Evolutionary conservation across 169 alveolate species (phyloP), one percentile per base, ranked within the genome.

Genomic region (Cryptosporidium xiaoi): DNA sequence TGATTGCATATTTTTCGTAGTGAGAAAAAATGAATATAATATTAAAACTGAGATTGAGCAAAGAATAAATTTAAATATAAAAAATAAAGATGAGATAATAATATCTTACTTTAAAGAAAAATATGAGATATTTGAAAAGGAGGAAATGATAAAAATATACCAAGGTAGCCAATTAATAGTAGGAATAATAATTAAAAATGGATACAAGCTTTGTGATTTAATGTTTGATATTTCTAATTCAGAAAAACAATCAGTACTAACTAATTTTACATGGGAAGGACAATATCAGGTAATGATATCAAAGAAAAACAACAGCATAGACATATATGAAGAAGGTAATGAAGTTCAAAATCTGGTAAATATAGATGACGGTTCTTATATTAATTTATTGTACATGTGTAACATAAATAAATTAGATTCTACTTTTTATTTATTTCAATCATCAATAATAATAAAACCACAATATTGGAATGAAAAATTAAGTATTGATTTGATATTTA

Each of bases 221-320:
- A 77, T 77, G 13, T 77, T 77, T 77, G 87, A 77, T 51, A 7
- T 77, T 5, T 62, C 87, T 5, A 77, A 77, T 27, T 56, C 69
- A 20, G 87, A 77, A n/a, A 77, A 77, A 48, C 87, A 77, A 20
- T 77, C 87, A 4, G 87, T 77, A 8, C 56, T 77, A 40, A 77
- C 65, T 20, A 77, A 77, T 62, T 77, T 77, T 77, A 62, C 77
- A 44, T 77, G 87, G 87, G 87, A 77, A 27, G 87, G 87, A 2
- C 87, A 77, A 20, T 77, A 77, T 27, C 87, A 77, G 20, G 71
- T 56, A 5, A 56, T 77, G 64, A 50, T 60, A 15, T 24, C 64
- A 1, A 77, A 62, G 5, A 33, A 77, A 46, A 77, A 77, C 40
- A 56, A 56, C 18, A 18, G 55, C 34, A 13, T 40, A 13, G 51